Conservation (phyloP, 2,329 filamentous ascomycete species). For the Elsinoe arachidis region DNA sequence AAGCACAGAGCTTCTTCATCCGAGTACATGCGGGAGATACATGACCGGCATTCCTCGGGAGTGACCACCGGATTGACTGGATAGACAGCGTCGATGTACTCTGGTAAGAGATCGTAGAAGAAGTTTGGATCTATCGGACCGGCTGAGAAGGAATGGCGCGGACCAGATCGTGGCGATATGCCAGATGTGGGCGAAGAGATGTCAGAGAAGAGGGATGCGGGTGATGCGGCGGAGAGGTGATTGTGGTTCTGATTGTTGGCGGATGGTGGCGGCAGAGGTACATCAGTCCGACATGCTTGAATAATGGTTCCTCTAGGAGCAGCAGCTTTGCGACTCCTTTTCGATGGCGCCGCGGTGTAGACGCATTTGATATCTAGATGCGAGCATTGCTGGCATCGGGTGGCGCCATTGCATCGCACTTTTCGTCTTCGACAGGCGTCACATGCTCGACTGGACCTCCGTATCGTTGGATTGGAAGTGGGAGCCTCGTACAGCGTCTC, state of each 20-base stretch:
- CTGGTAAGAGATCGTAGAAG: slow-evolving; percentile 37
- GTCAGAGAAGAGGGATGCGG: slow-evolving; percentile 1
- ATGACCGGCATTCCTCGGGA: slow-evolving; percentile 30
- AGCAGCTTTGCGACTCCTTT: slow-evolving; percentile 14
- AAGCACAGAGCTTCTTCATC: slow-evolving; percentile 35
- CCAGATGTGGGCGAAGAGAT: slow-evolving; percentile 10
- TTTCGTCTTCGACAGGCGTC: slow-evolving; percentile 40
- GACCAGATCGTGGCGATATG: background rate
- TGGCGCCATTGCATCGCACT: slow-evolving; percentile 40
- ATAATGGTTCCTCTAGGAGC: slow-evolving; percentile 11
- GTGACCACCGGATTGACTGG: slow-evolving; percentile 41
- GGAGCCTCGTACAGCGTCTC: background rate
- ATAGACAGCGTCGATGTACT: slow-evolving; percentile 39
- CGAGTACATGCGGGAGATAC: slow-evolving; percentile 31
- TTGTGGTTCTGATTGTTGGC: background rate
- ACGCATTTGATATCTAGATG: slow-evolving; percentile 39
- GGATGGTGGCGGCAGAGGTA: background rate
- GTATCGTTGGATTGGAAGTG: background rate
- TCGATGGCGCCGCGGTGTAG: slow-evolving; percentile 27
- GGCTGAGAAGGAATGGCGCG: slow-evolving; percentile 11
- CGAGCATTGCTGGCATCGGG: slow-evolving; percentile 35
- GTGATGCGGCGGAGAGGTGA: background rate
- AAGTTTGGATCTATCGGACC: slow-evolving; percentile 24
- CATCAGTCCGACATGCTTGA: slow-evolving; percentile 8
- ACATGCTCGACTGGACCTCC: slow-evolving; percentile 27